Evolutionary conservation across 2,329 filamentous ascomycete species (phyloP).

Genomic region (Didymellaceae sp.): DNA sequence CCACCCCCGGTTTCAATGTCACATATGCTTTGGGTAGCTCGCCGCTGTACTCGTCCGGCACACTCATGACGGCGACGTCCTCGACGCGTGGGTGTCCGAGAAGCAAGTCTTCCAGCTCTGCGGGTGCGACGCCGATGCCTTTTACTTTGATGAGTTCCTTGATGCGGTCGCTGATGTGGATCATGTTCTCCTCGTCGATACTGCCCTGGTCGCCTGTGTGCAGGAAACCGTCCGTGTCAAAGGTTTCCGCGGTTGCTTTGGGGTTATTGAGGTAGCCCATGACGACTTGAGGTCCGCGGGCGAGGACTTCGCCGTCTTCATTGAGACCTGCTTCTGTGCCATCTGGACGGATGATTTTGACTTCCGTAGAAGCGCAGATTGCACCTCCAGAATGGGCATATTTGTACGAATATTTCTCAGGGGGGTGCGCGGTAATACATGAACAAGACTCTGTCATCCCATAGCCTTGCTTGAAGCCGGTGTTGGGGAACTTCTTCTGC

Average conservation of each 20-base stretch:
- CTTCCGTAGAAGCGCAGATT: conserved; percentile 64
- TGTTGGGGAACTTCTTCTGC: conserved; percentile 63
- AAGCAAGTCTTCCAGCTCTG: conserved; percentile 68
- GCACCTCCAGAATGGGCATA: conserved; percentile 64
- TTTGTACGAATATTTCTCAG: conserved; percentile 61
- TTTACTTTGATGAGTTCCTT: conserved; percentile 75
- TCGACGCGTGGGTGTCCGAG: conserved; percentile 63
- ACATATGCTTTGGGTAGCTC: conserved; percentile 57
- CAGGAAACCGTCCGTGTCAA: conserved; percentile 58
- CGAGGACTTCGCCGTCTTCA: conserved; percentile 60
- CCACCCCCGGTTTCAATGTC: conserved; percentile 47
- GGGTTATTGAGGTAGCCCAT: conserved; percentile 59
- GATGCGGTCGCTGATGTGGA: conserved; percentile 66
- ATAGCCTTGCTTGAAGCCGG: conserved; percentile 70
- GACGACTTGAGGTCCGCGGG: conserved; percentile 56
- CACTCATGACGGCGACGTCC: conserved; percentile 63
- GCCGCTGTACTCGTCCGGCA: conserved; percentile 60
- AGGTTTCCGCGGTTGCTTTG: conserved; percentile 53
- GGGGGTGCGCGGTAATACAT: conserved; percentile 68
- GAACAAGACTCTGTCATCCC: conserved; percentile 72
- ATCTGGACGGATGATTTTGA: conserved; percentile 65
- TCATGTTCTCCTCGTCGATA: conserved; percentile 62
- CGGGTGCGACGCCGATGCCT: conserved; percentile 67
- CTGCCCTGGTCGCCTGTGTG: conserved; percentile 66
- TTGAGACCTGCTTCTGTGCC: conserved; percentile 60